phyloP scores from a whole-genome alignment of 805 yeast genomes.

The Candida dendrica region DNA sequence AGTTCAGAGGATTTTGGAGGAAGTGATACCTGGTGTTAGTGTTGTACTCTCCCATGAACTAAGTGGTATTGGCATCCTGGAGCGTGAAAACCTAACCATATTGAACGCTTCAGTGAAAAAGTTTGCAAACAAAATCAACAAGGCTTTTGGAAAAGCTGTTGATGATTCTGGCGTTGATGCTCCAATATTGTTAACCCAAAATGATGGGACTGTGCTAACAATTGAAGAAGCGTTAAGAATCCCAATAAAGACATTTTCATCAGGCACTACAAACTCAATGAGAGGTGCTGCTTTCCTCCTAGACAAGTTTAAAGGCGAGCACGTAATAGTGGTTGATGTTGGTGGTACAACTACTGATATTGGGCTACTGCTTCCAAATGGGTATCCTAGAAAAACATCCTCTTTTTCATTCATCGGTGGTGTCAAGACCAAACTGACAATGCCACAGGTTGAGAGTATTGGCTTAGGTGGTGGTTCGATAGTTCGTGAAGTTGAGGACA shows the following conservation, averaged over 20 bases:
- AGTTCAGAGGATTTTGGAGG: conserved; percentile 26
- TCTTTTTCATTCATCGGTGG: conserved; percentile 39
- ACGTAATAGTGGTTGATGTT: conserved; percentile 36
- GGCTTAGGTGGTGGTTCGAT: conserved; percentile 48
- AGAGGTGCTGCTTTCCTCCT: conserved; percentile 40
- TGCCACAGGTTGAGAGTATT: conserved; percentile 44
- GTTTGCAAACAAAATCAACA: conserved; percentile 35
- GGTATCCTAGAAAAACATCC: conserved; percentile 41
- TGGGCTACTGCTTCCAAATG: conserved; percentile 35
- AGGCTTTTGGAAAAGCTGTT: conserved; percentile 32
- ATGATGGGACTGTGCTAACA: conserved; percentile 43
- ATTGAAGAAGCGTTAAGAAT: conserved; percentile 31
- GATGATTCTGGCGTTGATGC: conserved; percentile 27
- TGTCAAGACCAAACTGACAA: conserved; percentile 39
- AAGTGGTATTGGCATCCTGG: conserved; percentile 37
- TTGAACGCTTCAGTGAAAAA: conserved; percentile 37
- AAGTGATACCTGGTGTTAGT: conserved; percentile 26
- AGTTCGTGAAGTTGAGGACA: conserved; percentile 23
- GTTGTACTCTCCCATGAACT: conserved; percentile 33
- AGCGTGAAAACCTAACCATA: conserved; percentile 41
- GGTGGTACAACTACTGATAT: conserved; percentile 48
- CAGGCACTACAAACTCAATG: conserved; percentile 46
- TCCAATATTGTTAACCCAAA: conserved; percentile 37
- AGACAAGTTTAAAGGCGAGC: conserved; percentile 17
- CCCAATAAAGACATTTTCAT: conserved; percentile 41